Evolutionary conservation across 768 basidiomycete species (phyloP), one percentile per base, ranked within the genome.

Genomic region (Crucibulum laeve): DNA sequence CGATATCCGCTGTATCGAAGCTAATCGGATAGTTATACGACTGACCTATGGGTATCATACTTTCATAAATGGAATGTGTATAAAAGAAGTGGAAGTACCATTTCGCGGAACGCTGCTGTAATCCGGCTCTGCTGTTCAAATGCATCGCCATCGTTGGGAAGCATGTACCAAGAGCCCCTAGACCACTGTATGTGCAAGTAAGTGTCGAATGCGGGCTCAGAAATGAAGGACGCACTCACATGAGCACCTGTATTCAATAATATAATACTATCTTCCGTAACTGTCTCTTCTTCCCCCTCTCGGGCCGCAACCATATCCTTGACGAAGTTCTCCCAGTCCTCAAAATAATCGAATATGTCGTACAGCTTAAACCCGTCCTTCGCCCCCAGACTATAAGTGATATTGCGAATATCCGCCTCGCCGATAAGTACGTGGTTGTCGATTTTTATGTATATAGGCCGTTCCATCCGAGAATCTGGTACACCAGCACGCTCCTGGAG

Each of bases 301-400:
- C 47, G 11, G 5, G 18, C n/a, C 34, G 23, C 38, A 8, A 46
- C 43, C 8, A 44, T 25, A 13, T 42, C 39, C 15, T 28, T 14
- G n/a, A 55, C 25, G 25, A 48, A 55, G 6, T 24, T 25, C 32
- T 48, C 53, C 51, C 53, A 55, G 3, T 43, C 51, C 15, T 52
- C 48, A 7, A 50, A 46, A 13, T 44, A 38, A 7, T 50, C 42
- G 22, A 49, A 43, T 14, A 43, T 34, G n/a, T 46, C 40, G 25
- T 43, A 38, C 48, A 48, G 52, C 3, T 25, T 14, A 42, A 42
- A 52, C 2, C 24, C 32, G 8, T 43, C 22, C 24, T 44, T 21
- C 11, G 53, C 53, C 8, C 51, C 53, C 17, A 43, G 36, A 6
- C 24, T 15, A 6, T 19, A 45, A 2, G 40, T 46, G 28, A 52